Base-by-base conservation (phyloP, 192 early-diverging fungal species). In the Spizellomyces punctatus region DNA sequence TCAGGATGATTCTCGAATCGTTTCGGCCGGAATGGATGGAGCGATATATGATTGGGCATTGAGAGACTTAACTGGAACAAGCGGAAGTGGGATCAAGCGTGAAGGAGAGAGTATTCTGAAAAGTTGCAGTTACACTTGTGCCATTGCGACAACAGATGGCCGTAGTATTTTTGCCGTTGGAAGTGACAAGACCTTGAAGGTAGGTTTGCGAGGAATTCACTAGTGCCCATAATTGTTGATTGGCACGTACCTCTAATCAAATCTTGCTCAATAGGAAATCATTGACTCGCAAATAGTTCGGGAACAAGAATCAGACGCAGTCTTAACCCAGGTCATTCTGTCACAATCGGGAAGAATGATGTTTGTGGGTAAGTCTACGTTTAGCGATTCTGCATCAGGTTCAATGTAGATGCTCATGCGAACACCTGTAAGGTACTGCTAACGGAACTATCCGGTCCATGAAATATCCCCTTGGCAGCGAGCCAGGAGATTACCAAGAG, bases 261-360 rank as follows among this genome's bases (percentile, higher is more conserved):
- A 7, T 36, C 17, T 46, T 16, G 44, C 63, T 21, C 12, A 60
- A 45, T 50, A 85, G 80, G 87, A 88, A 80, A 87, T 88, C 73
- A 71, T 76, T 41, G 87, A 88, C 57, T 87, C 84, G 19, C 82
- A 85, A 71, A 83, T 88, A 17, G 71, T 78, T 16, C 66, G 83
- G 17, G 87, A 88, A 55, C 61, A 84, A 45, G 81, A 82, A 52
- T 82, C 82, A 12, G 78, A 88, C 59, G 71, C 63, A 9, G 84
- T 86, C 2, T 69, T 85, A 6, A 88, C 83, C 5, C 85, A 88
- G 76, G 79, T 88, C 44, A 71, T 73, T 12, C 46, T 87, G 16
- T 88, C 86, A 4, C 83, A 88, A 47, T 88, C 85, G 19, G 87
- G 87, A 9, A 61, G 80, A 5, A 89, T 89, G 87, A 80, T 89